phyloP scores from a whole-genome alignment of 371 early-diverging fungal species.

The Nematocida sp. region DNA sequence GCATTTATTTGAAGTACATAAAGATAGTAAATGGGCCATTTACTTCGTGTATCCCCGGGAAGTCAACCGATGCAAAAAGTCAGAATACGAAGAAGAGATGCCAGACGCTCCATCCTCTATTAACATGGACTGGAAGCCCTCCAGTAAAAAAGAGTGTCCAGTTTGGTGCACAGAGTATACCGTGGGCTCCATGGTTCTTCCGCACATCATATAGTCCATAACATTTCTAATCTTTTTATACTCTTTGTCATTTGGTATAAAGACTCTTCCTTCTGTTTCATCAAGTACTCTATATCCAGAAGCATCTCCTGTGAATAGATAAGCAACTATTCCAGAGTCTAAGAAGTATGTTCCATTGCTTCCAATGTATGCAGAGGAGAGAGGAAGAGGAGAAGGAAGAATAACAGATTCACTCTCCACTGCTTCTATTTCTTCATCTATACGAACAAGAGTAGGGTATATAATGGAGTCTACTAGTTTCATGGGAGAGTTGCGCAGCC shows the following conservation, averaged over 20 bases:
- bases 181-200: slow-evolving; percentile 32
- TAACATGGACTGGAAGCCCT: slow-evolving; percentile 47
- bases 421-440: slow-evolving; percentile 21
- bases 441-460: slow-evolving; percentile 61
- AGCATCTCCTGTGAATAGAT: slow-evolving; percentile 58
- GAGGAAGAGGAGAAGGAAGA: slow-evolving; percentile 49
- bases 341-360: slow-evolving; percentile 59
- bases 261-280: slow-evolving; percentile 19
- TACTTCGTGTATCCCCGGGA: slow-evolving; percentile 41
- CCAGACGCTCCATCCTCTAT: slow-evolving; percentile 36
- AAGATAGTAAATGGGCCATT: too few species aligned
- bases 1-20: background rate
- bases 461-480: slow-evolving; percentile 61
- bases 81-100: slow-evolving; percentile 7
- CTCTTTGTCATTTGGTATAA: slow-evolving; percentile 16
- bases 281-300: background rate
- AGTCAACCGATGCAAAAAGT: slow-evolving; percentile 39
- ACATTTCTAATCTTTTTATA: slow-evolving; percentile 5
- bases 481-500: slow-evolving; percentile 48
- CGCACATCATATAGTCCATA: slow-evolving; percentile 33
- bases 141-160: slow-evolving; percentile 40
- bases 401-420: slow-evolving; percentile 2
- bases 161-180: slow-evolving; percentile 34
- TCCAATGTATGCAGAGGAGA: slow-evolving; percentile 54
- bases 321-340: slow-evolving; percentile 64